Evolutionary conservation across 192 early-diverging fungal genomes (phyloP).

Genomic region (Gonapodya sp.): DNA sequence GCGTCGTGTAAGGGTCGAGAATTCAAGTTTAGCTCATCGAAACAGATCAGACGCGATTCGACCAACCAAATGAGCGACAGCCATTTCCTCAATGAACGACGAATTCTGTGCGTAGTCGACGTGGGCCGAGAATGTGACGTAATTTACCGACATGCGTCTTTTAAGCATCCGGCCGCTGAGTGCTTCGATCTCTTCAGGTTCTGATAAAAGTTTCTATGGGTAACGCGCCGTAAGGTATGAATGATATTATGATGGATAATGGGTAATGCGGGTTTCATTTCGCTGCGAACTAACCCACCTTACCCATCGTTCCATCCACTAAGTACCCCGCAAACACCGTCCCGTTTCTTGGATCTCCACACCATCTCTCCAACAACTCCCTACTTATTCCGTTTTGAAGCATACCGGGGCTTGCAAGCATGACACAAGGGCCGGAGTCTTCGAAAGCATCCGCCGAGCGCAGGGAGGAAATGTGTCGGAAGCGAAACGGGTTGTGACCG

Average conservation of each 20-base stretch:
- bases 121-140: slow-evolving; percentile 96
- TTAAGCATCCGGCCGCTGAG: slow-evolving; percentile 74
- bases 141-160: slow-evolving; percentile 75
- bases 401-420: slow-evolving; percentile 98
- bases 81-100: slow-evolving; percentile 91
- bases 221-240: background rate
- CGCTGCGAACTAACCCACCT: slow-evolving; percentile 31
- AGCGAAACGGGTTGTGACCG: slow-evolving; percentile 86
- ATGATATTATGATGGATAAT: background rate
- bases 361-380: slow-evolving; percentile 94
- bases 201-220: slow-evolving; percentile 53
- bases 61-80: slow-evolving; percentile 73
- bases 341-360: slow-evolving; percentile 81
- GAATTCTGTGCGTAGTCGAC: slow-evolving; percentile 96
- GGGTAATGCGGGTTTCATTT: too few relatives aligned
- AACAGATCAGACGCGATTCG: background rate
- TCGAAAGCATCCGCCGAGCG: slow-evolving; percentile 81
- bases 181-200: slow-evolving; percentile 72
- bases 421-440: slow-evolving; percentile 93
- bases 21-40: background rate
- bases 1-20: background rate
- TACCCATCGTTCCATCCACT: slow-evolving; percentile 89
- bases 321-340: slow-evolving; percentile 95
- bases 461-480: slow-evolving; percentile 88
- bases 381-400: slow-evolving; percentile 79